Evolutionary conservation across 305 asterid genomes (phyloP).

Genomic region (Plantago rigida): DNA sequence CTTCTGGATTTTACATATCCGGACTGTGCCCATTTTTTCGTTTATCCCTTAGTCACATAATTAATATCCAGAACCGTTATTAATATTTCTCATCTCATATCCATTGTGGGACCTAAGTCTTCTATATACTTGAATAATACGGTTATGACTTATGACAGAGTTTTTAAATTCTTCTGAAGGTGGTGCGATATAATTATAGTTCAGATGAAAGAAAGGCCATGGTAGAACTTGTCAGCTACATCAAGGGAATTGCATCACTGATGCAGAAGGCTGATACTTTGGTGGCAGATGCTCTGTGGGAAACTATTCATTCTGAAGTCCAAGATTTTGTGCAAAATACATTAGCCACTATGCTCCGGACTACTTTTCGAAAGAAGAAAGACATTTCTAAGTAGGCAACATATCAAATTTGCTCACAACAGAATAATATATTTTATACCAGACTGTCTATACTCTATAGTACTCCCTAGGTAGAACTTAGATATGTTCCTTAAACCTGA

Average conservation of each 20-base stretch:
- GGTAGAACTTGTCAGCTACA: conserved; percentile 88
- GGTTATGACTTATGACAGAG: conserved; percentile 10
- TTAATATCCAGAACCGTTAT: not conserved
- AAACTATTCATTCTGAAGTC: conserved; percentile 94
- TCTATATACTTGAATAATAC: conserved; percentile 6
- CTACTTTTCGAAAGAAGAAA: conserved; percentile 89
- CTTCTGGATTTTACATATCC: conserved; percentile 6
- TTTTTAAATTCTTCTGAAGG: conserved; percentile 42
- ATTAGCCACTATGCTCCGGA: conserved; percentile 75
- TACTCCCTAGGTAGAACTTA: conserved; percentile 7
- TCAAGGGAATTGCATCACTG: conserved; percentile 75
- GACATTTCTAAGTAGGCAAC: conserved; percentile 74
- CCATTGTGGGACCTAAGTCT: conserved; percentile 10
- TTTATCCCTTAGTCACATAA: conserved; percentile 10
- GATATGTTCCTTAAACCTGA: not conserved
- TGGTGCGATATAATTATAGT: conserved; percentile 81
- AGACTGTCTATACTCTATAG: not conserved
- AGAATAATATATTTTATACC: conserved; percentile 3
- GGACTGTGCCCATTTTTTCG: conserved; percentile 11
- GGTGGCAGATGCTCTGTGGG: conserved; percentile 98
- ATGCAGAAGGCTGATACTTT: conserved; percentile 89
- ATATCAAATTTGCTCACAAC: not conserved
- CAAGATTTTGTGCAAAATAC: conserved; percentile 97
- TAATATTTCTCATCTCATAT: not conserved
- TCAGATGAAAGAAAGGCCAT: conserved; percentile 84